Conservation (phyloP, 768 basidiomycete species). For the Paxillus involutus region DNA sequence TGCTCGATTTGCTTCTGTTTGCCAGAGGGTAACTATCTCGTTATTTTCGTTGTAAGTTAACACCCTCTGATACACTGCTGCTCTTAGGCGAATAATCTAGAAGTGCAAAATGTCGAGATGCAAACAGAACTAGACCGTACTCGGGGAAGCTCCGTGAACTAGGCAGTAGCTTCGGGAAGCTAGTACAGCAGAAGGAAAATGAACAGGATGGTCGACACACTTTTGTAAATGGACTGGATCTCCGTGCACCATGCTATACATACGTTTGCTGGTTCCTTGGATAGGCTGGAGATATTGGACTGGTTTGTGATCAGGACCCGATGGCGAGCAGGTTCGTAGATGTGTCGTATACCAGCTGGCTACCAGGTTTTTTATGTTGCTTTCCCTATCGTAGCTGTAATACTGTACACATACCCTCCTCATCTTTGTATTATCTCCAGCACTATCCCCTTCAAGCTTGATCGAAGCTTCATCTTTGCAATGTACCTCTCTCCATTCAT, state of each 20-base stretch:
- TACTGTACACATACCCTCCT: background rate
- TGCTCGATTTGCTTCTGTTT: conserved; percentile 7
- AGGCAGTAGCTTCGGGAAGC: conserved; percentile 16
- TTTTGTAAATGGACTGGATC: conserved; percentile 12
- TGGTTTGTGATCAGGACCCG: too few relatives aligned
- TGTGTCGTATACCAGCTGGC: background rate
- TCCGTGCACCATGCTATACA: conserved; percentile 8
- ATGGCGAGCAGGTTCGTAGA: background rate
- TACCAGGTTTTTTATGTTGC: background rate
- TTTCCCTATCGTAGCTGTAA: background rate
- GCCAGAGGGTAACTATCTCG: conserved; percentile 8
- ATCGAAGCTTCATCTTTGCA: too few relatives aligned
- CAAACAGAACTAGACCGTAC: conserved; percentile 14
- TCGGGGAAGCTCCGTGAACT: conserved; percentile 18
- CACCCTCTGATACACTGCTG: background rate
- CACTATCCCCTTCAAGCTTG: background rate
- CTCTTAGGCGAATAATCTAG: conserved; percentile 14
- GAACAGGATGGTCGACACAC: conserved; percentile 9
- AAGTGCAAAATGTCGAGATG: conserved; percentile 14
- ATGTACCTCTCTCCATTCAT: too few relatives aligned
- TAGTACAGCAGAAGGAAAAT: conserved; percentile 9
- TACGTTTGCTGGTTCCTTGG: background rate
- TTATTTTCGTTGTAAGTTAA: background rate
- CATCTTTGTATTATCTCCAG: background rate
- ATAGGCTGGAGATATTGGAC: background rate